These are phyloP conservation scores for Fragosphaeria purpurea DNA, from an alignment of 2,329 filamentous ascomycete genomes.

Conservation along the genomic window DNA sequence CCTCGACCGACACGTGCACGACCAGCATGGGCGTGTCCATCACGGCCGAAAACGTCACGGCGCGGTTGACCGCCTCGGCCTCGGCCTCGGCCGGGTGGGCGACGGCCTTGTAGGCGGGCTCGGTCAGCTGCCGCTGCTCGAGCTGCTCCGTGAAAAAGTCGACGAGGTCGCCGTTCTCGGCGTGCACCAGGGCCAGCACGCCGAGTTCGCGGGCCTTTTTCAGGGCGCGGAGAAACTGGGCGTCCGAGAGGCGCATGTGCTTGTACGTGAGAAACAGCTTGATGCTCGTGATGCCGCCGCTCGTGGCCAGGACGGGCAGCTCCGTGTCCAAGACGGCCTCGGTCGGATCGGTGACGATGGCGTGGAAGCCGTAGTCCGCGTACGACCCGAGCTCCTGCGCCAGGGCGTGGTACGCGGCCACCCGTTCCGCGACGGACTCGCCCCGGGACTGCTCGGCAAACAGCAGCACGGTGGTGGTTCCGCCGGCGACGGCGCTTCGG, in stretches of 20 bases:
- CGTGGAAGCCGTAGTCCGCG: slow-evolving; percentile 47
- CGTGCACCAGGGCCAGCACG: slow-evolving; percentile 48
- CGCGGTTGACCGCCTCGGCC: slow-evolving; percentile 37
- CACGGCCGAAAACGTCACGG: slow-evolving; percentile 34
- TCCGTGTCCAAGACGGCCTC: slow-evolving; percentile 20
- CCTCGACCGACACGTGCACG: slow-evolving; percentile 38
- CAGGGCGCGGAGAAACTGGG: slow-evolving; percentile 39
- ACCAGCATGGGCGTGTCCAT: slow-evolving; percentile 41
- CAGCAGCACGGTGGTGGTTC: slow-evolving; percentile 46
- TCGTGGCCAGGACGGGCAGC: slow-evolving; percentile 13
- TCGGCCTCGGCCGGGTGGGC: slow-evolving; percentile 34
- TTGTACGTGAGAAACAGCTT: slow-evolving; percentile 45
- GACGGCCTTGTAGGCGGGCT: slow-evolving; percentile 33
- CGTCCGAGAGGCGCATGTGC: slow-evolving; percentile 35
- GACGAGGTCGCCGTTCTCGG: slow-evolving; percentile 54
- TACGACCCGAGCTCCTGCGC: slow-evolving; percentile 45
- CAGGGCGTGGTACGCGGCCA: slow-evolving; percentile 58
- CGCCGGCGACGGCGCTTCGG: slow-evolving; percentile 43
- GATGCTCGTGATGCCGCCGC: slow-evolving; percentile 34
- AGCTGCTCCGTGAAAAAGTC: slow-evolving; percentile 20
- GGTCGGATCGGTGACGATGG: slow-evolving; percentile 37
- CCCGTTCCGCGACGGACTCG: slow-evolving; percentile 50
- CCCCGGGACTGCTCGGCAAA: slow-evolving; percentile 44
- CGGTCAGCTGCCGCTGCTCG: slow-evolving; percentile 18
- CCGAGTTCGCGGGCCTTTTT: slow-evolving; percentile 33